Base-by-base conservation (phyloP, 2,329 filamentous ascomycete species). In the Tolypocladium pustulatum region DNA sequence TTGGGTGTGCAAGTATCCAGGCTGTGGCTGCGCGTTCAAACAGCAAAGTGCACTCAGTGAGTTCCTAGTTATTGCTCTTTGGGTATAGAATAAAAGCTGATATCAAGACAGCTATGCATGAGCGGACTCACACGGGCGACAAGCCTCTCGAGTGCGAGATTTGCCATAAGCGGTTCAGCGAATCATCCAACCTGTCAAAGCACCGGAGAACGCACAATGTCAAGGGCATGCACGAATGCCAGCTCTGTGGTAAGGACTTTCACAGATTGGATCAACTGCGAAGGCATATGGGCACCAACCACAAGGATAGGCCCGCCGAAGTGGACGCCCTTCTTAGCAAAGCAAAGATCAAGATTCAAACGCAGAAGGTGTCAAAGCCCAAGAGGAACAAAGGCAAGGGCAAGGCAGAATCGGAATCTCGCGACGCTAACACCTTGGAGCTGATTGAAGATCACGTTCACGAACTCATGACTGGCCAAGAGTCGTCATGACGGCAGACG, bases 181-280 rank as follows among this genome's bases (percentile, higher is more conserved):
- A 88, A 67, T 87, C 84, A 0, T 87, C 84, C 4, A 88, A 87
- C 64, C 72, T 87, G 22, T 83, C 84, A 56, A 88, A 87, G 64
- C 85, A 88, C 66, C 78, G 81, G 55, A 82, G 83, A 62, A 87
- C 79, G 9, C 84, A 87, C 63, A 78, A 80, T 17, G 72, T 77
- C 38, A 78, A 77, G 58, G 80, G 80, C 7, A 74, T 75, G 40
- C 79, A 79, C 65, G 71, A 73, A 30, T 87, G 84, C 52, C 68
- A 74, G 3, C 72, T 78, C 46, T 87, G 85, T 61, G 73, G 73
- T 17, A 83, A 81, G 62, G 75, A 80, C 58, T 87, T 87, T 55
- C 77, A 83, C 67, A 75, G 85, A 12, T 72, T 80, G 20, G 84
- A 87, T 67, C 83, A 87, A 67, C 73, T 86, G 34, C 78, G 82